Evolutionary conservation across 202 grass and related monocot species (phyloP).

Genomic region (Saccharum hybrid): DNA sequence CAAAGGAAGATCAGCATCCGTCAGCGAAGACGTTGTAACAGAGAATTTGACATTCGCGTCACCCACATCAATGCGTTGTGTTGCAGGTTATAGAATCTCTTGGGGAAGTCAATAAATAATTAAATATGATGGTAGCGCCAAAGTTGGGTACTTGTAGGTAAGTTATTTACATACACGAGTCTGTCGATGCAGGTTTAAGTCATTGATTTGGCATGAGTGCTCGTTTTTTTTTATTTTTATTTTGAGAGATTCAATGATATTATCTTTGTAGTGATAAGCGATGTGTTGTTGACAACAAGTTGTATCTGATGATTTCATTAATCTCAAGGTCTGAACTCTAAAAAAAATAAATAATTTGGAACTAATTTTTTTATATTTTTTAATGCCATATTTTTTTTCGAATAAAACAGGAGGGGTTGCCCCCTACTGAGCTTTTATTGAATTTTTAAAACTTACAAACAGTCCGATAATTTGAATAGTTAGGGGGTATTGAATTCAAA

Average conservation of each 20-base stretch:
- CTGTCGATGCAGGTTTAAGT: not conserved
- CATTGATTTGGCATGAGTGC: not conserved
- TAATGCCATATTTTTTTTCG: no score
- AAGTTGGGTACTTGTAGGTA: not conserved
- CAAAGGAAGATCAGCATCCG: not conserved
- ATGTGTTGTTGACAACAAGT: not conserved
- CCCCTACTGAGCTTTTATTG: no score
- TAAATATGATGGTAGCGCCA: not conserved
- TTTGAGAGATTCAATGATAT: not conserved
- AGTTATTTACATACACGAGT: not conserved
- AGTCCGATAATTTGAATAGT: no score
- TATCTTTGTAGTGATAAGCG: not conserved
- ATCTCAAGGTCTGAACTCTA: no score
- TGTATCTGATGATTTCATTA: not conserved
- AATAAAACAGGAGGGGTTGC: no score
- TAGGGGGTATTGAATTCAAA: no score
- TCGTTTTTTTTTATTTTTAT: not conserved
- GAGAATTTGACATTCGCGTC: not conserved
- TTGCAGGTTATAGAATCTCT: not conserved
- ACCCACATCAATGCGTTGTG: not conserved
- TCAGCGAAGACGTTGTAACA: not conserved
- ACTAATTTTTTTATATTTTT: no score
- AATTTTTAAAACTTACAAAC: no score
- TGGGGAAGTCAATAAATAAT: not conserved
- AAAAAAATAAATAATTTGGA: no score